Conservation (phyloP, 2,329 filamentous ascomycete genomes). For the Penicillium rolfsii region DNA sequence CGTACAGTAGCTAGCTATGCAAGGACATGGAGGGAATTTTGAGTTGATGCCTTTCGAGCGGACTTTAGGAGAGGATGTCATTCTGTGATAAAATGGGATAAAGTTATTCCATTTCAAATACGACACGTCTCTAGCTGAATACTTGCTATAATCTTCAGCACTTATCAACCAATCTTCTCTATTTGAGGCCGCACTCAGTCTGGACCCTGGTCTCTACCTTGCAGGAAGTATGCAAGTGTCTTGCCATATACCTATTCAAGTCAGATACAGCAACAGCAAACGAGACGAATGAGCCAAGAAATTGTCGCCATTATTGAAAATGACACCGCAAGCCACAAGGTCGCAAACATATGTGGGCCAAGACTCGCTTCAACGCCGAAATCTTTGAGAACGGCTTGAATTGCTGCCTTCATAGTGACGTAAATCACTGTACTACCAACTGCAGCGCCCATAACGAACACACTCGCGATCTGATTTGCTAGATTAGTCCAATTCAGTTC, state of each 20-base stretch:
- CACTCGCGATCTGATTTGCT: slow-evolving; percentile 1
- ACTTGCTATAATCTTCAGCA: slow-evolving; percentile 2
- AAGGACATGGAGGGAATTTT: not conserved
- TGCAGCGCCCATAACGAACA: slow-evolving; percentile 4
- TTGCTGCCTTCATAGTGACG: slow-evolving; percentile 2
- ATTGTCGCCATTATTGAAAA: slow-evolving; percentile 2
- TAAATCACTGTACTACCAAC: slow-evolving; percentile 5
- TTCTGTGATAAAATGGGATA: not conserved
- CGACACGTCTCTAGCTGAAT: slow-evolving; percentile 2
- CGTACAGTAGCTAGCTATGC: not conserved
- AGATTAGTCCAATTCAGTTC: slow-evolving; percentile 2
- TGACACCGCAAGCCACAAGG: slow-evolving; percentile 5
- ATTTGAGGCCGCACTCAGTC: slow-evolving; percentile 1
- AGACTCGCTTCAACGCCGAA: slow-evolving; percentile 1
- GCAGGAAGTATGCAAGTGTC: not conserved
- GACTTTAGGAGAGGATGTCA: not conserved
- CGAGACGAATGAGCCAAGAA: slow-evolving; percentile 5
- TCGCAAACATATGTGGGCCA: slow-evolving; percentile 1
- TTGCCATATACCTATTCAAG: slow-evolving; percentile 2
- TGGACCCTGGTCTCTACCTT: slow-evolving; percentile 1
- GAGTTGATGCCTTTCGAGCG: not conserved
- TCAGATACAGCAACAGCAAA: slow-evolving; percentile 3
- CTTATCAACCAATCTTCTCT: slow-evolving; percentile 3
- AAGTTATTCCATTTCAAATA: slow-evolving; percentile 4
- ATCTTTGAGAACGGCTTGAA: slow-evolving; percentile 3